A percentile compares a stretch with the other conserved stretches of the same genome.
These are phyloP conservation scores for Arachnomyces sp. DNA, from an alignment of 2,329 filamentous ascomycete genomes.

Conservation along the genomic window DNA sequence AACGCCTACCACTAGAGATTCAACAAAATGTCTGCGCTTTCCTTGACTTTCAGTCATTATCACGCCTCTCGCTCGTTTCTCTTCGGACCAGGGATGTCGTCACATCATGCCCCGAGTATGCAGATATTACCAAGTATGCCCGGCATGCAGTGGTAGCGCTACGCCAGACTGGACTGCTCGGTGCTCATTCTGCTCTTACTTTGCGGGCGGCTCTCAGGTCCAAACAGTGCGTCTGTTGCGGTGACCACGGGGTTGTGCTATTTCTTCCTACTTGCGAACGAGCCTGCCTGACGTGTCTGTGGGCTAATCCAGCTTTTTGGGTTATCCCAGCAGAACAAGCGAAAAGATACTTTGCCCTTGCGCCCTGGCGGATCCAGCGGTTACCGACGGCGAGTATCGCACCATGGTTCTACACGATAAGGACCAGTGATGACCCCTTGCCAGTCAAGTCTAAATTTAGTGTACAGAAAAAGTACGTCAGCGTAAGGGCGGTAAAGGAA, in stretches of 20 bases:
- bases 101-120: conserved; percentile 28
- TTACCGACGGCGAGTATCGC: no score
- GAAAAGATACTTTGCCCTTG: no score
- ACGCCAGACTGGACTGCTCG: conserved; percentile 16
- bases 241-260: conserved; percentile 22
- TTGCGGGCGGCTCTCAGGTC: conserved; percentile 18
- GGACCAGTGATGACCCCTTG: no score
- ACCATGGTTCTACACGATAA: no score
- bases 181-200: conserved; percentile 14
- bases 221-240: conserved; percentile 21
- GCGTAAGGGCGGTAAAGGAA: no score
- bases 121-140: conserved; percentile 37
- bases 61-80: conserved; percentile 21
- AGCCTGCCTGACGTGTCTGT: conserved; percentile 24
- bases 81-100: conserved; percentile 18
- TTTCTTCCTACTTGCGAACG: conserved; percentile 27
- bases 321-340: no score
- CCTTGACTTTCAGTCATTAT: conserved; percentile 18
- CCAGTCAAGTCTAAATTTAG: no score
- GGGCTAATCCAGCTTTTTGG: not conserved
- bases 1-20: conserved; percentile 13
- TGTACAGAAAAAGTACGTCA: no score
- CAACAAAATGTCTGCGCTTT: conserved; percentile 21
- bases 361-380: no score
- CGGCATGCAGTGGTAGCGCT: conserved; percentile 20